Base-by-base conservation (phyloP, 345 rosid species). In the Lumnitzera racemosa region DNA sequence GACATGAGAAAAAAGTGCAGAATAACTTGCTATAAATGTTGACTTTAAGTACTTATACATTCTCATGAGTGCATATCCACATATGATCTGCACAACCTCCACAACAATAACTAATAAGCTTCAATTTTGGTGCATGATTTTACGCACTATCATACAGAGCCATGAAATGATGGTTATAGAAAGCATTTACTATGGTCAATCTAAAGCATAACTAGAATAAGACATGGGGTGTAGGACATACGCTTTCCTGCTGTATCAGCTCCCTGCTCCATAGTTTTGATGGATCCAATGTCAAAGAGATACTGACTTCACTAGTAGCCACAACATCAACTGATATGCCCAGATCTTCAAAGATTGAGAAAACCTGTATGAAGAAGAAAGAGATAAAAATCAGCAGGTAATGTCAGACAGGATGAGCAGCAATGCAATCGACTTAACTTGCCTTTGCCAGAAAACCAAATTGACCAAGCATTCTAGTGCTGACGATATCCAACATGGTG, bases 401-500 rank as follows among this genome's bases (percentile, higher is more conserved):
- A 12, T 25, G 41, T 57, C 29, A 29, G 7, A 29, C 5, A 29
- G 36, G 36, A 29, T 29, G 36, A 24, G 49, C 25, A 46, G 60
- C 54, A 67, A 49, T 50, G 23, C 47, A 61, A 16, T 50, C 62
- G 50, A 55, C 49, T 12, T 3, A 17, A 56, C 58, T 58, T 71
- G 90, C 97, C 95, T 86, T 94, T 0, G 99, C 97, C 61, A 94
- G 96, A 71, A 94, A 94, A 25, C 97, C 99, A 82, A 68, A 88
- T 72, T 88, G 97, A 65, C 99, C 97, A 63, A 94, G 96, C 99
- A 94, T 94, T 56, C 97, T 89, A 41, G 99, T 90, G 74, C 99
- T 94, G 54, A 74, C 97, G 58, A 90, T 90, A 78, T 94, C 99
- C 83, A 94, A 72, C 97, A 90, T 94, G 59, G 97, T 94, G 59